A percentile compares a stretch with the other conserved stretches of the same genome.
Evolutionary conservation across 1,284 basidiomycete genomes (phyloP).

Genomic region (Papiliotrema terrestris): DNA sequence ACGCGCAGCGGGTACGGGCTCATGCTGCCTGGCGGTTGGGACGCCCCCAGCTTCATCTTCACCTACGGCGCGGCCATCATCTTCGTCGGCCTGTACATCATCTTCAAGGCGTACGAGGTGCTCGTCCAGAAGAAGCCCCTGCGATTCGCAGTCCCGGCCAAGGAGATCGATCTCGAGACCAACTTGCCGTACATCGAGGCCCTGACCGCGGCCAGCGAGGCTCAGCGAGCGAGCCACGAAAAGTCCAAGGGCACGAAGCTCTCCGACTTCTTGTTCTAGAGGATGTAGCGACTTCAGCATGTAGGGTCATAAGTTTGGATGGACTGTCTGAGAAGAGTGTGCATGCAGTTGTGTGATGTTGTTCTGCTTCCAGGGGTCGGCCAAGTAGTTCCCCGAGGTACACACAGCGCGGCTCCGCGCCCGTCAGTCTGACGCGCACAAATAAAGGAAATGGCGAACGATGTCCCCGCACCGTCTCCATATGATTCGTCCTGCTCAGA

Average conservation of each 20-base stretch:
- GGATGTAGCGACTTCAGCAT: too few relatives aligned
- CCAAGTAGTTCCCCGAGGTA: too few relatives aligned
- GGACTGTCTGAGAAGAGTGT: too few relatives aligned
- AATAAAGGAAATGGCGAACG: too few relatives aligned
- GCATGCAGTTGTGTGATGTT: too few relatives aligned
- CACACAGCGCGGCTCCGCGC: too few relatives aligned
- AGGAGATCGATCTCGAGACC: conserved; percentile 19
- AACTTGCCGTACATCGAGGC: conserved; percentile 18
- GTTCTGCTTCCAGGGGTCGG: too few relatives aligned
- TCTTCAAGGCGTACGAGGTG: conserved; percentile 22
- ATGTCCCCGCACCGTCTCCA: too few relatives aligned
- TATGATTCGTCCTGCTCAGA: too few relatives aligned
- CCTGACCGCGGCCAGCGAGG: conserved; percentile 15
- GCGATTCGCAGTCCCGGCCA: conserved; percentile 6
- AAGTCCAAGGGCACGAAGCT: conserved; percentile 10
- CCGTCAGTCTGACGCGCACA: too few relatives aligned
- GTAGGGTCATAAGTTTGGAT: too few relatives aligned
- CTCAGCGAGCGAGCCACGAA: conserved; percentile 1
- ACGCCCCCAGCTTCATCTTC: conserved; percentile 20
- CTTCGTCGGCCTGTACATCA: conserved; percentile 24
- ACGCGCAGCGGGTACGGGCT: conserved; percentile 15
- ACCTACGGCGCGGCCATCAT: conserved; percentile 31
- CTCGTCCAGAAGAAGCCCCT: conserved; percentile 21
- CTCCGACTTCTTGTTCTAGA: conserved; percentile 17
- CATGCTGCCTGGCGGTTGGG: conserved; percentile 16